phyloP scores from a whole-genome alignment of 192 early-diverging fungal genomes.

The Gorgonomyces haynaldii region DNA sequence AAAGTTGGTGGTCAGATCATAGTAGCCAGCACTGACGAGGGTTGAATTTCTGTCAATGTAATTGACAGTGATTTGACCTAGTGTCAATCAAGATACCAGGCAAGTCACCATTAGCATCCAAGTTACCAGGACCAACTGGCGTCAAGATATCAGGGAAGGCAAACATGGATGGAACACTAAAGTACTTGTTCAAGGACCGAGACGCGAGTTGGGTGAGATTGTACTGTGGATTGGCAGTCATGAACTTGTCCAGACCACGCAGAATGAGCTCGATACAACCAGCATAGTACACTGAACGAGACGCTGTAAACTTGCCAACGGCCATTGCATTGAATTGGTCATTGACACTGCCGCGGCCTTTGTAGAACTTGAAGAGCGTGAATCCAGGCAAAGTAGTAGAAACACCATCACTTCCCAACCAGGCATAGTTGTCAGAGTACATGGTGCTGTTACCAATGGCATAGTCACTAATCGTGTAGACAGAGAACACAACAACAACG shows the following conservation, averaged over 20 bases:
- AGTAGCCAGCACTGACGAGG: background rate
- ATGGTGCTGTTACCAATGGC: no score
- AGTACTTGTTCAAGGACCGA: background rate
- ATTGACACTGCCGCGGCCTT: background rate
- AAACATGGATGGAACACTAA: background rate
- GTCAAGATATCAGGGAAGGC: conserved; percentile 5
- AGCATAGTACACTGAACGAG: no score
- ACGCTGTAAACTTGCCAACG: no score
- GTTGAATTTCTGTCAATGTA: background rate
- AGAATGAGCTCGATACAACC: background rate
- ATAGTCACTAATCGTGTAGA: no score
- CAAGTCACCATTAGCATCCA: conserved; percentile 5
- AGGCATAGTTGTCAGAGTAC: no score
- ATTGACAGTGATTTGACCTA: background rate
- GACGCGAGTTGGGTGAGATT: background rate
- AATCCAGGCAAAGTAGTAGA: background rate
- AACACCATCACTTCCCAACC: no score
- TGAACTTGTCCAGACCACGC: conserved; percentile 1
- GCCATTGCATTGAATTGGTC: conserved; percentile 1
- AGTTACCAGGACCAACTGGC: background rate
- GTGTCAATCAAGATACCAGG: background rate
- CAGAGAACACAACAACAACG: no score
- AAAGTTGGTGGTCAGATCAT: background rate
- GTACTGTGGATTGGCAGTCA: background rate
- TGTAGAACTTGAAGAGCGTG: background rate